These are phyloP conservation scores for Cercospora sp. DNA, from an alignment of 2,329 filamentous ascomycete species.

Conservation along the genomic window DNA sequence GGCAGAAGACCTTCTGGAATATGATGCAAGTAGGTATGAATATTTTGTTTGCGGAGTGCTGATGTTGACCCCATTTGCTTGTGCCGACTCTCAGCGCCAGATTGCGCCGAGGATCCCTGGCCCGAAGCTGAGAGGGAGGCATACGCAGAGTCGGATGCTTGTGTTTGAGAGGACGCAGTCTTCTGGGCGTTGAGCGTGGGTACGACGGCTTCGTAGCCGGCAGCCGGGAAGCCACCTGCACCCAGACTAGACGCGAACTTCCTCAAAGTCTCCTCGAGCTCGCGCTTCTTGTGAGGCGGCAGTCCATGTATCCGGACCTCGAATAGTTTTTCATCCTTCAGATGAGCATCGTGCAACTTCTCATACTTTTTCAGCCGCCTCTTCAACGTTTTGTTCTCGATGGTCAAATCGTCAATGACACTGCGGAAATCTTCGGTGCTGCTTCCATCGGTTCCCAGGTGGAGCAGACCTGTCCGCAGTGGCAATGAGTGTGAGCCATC, in stretches of 20 bases:
- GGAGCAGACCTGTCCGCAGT: constrained; percentile 44
- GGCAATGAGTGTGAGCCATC: constrained; percentile 28
- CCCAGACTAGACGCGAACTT: constrained; percentile 69
- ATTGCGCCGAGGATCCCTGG: constrained; percentile 46
- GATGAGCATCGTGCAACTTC: constrained; percentile 63
- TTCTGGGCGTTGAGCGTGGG: constrained; percentile 57
- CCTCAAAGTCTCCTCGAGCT: constrained; percentile 71
- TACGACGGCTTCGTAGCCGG: constrained; percentile 39
- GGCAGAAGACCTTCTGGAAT: constrained; percentile 71
- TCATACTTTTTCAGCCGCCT: constrained; percentile 71
- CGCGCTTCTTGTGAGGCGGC: constrained; percentile 69
- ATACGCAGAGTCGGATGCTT: constrained; percentile 57
- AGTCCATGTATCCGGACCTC: constrained; percentile 79
- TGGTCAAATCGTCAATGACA: constrained; percentile 83
- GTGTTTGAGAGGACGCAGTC: constrained; percentile 61
- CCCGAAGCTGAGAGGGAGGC: constrained; percentile 61
- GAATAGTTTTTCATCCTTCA: constrained; percentile 76
- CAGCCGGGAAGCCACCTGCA: constrained; percentile 43
- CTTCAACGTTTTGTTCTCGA: constrained; percentile 79
- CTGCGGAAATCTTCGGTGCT: constrained; percentile 74
- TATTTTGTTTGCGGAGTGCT: constrained; percentile 55
- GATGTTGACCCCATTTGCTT: constrained; percentile 32
- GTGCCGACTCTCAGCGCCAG: constrained; percentile 37
- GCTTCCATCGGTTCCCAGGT: constrained; percentile 50
- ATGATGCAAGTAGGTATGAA: constrained; percentile 70